A percentile compares a stretch with the other conserved stretches of the same genome.
phyloP scores from a whole-genome alignment of 768 basidiomycete species.

The Arthromyces matolae region DNA sequence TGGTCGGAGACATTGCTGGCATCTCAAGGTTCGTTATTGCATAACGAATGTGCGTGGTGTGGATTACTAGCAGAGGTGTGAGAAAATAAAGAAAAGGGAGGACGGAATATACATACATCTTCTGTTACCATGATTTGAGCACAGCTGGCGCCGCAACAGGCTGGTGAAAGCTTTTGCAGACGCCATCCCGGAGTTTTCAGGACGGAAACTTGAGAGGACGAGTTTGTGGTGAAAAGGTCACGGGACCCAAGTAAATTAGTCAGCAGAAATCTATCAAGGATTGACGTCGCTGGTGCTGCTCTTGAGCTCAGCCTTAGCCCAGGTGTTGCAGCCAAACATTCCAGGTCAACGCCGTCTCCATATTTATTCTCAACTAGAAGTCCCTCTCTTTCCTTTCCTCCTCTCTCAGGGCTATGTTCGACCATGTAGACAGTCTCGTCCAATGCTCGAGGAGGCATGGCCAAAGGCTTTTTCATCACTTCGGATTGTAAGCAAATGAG shows the following conservation, averaged over 20 bases:
- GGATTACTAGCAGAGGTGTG: slow-evolving; percentile 42
- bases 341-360: too few species aligned
- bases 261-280: slow-evolving; percentile 11
- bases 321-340: too few species aligned
- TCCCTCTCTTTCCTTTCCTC: background rate
- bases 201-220: background rate
- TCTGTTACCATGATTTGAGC: background rate
- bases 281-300: slow-evolving; percentile 2
- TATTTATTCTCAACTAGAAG: slow-evolving; percentile 8
- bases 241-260: slow-evolving; percentile 15
- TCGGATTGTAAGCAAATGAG: slow-evolving; percentile 62
- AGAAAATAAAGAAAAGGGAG: background rate
- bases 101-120: slow-evolving; percentile 13
- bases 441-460: slow-evolving; percentile 40
- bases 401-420: slow-evolving; percentile 16
- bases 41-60: slow-evolving; percentile 43
- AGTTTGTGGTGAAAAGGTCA: slow-evolving; percentile 2
- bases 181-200: slow-evolving; percentile 19
- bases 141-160: slow-evolving; percentile 9
- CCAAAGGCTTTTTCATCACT: slow-evolving; percentile 59
- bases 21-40: slow-evolving; percentile 79
- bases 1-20: slow-evolving; percentile 97
- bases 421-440: slow-evolving; percentile 22
- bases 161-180: slow-evolving; percentile 13
- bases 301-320: too few species aligned